A percentile compares a stretch with the other conserved stretches of the same genome.
Conservation (phyloP, 306 rosid species). For the barrel medic (Medicago truncatula) region MtrunA17r5.0-ANR NC_053046.1:11300501-11301000, state of each 20-base stretch:
- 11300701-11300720: neutral
- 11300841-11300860: neutral
- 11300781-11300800: constrained; percentile 9
- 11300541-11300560: too few species aligned
- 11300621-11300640: neutral
- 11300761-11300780: neutral
- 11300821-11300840: constrained; percentile 21
- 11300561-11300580: too few species aligned
- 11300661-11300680: neutral
- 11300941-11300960: neutral
- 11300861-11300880: constrained; percentile 38
- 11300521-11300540: neutral
- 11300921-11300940: neutral
- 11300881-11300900: constrained; percentile 32
- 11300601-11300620: neutral
- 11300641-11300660: neutral
- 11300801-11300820: constrained; percentile 23
- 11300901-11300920: constrained; percentile 16
- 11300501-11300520: neutral
- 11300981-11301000: constrained; percentile 54
- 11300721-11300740: constrained; percentile 7
- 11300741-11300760: constrained; percentile 23
- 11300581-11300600: neutral
- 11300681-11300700: constrained; percentile 2
- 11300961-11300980: neutral